These are phyloP conservation scores for Ampelomyces quisqualis DNA, from an alignment of 2,329 filamentous ascomycete species.

Conservation along the genomic window DNA sequence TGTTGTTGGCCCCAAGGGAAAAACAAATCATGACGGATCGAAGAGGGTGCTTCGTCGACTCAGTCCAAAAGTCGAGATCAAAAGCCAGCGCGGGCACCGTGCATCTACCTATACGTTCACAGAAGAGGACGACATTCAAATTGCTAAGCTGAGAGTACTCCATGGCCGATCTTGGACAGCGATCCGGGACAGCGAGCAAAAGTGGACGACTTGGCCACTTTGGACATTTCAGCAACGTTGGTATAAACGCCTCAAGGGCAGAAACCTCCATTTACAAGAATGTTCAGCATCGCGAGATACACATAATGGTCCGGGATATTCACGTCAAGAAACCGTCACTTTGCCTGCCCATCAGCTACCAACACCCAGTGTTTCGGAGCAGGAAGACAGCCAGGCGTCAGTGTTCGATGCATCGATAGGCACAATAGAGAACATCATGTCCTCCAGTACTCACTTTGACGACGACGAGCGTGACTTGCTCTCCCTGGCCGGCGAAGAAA, in stretches of 20 bases:
- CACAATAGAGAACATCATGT: background rate
- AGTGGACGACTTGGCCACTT: conserved; percentile 24
- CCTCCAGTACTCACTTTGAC: conserved; percentile 25
- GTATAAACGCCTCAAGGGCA: conserved; percentile 11
- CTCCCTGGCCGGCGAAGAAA: conserved; percentile 23
- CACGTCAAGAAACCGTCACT: background rate
- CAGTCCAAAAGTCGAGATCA: conserved; percentile 16
- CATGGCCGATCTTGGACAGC: conserved; percentile 29
- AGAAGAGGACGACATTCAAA: conserved; percentile 38
- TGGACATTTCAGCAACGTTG: conserved; percentile 18
- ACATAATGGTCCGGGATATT: background rate
- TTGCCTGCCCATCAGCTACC: conserved; percentile 24
- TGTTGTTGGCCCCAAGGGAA: too few relatives aligned
- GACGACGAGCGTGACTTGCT: conserved; percentile 33
- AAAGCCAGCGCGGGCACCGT: background rate
- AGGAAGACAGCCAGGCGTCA: conserved; percentile 8
- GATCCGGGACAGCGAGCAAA: conserved; percentile 19
- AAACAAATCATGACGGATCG: too few relatives aligned
- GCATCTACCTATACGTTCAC: conserved; percentile 26
- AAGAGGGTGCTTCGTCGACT: background rate
- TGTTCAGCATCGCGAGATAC: background rate
- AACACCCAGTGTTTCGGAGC: conserved; percentile 31
- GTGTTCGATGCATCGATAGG: background rate
- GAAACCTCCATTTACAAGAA: conserved; percentile 9
- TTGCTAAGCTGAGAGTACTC: conserved; percentile 34